Percentiles rank a stretch among this genome's conserved stretches.
Evolutionary conservation across 2,329 filamentous ascomycete species (phyloP).

Genomic region (Cladophialophora psammophila): DNA sequence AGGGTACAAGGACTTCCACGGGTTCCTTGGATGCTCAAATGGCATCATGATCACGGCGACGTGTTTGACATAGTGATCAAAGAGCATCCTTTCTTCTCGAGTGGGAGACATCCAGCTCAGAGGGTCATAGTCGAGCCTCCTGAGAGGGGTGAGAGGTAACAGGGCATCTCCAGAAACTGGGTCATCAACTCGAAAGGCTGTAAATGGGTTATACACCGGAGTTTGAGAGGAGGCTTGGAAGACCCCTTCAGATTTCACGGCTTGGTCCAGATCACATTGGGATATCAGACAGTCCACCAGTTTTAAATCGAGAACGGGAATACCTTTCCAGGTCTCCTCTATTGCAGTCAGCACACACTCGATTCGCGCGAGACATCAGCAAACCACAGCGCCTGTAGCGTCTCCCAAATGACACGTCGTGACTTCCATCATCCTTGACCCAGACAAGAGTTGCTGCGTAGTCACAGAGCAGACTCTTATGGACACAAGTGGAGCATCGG

Average conservation of each 20-base stretch:
- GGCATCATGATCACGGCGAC: slow-evolving; percentile 39
- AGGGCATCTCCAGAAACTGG: neutral
- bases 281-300: slow-evolving; percentile 23
- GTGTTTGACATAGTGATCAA: slow-evolving; percentile 37
- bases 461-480: no score
- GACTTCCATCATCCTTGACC: no score
- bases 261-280: slow-evolving; percentile 11
- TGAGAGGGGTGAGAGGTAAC: no score
- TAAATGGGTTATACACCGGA: slow-evolving; percentile 12
- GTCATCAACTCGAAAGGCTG: slow-evolving; percentile 4
- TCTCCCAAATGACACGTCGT: no score
- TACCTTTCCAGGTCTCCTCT: slow-evolving; percentile 10
- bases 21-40: slow-evolving; percentile 37
- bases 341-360: no score
- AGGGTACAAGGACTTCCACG: slow-evolving; percentile 38
- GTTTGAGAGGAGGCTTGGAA: neutral
- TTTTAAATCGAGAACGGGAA: slow-evolving; percentile 13
- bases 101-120: neutral
- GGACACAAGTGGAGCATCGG: no score
- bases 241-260: neutral
- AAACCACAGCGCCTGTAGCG: no score
- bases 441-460: no score
- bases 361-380: no score
- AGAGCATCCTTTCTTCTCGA: slow-evolving; percentile 36
- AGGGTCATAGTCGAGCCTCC: neutral